phyloP scores from a whole-genome alignment of 768 basidiomycete species.

The Kwoniella pini region DNA sequence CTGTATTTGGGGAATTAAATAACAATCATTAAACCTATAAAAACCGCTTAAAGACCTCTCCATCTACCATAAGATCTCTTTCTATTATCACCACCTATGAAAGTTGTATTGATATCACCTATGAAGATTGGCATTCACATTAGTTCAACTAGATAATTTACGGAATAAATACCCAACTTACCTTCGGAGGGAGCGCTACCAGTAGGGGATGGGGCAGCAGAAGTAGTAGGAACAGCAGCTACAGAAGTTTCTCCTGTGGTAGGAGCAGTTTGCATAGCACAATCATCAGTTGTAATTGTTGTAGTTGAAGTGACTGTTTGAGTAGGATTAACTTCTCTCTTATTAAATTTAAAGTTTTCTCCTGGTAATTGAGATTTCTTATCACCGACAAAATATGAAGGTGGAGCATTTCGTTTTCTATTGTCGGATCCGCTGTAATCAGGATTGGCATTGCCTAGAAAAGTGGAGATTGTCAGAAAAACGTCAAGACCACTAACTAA shows the following conservation, averaged over 20 bases:
- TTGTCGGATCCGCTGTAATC: not conserved
- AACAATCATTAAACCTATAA: no score
- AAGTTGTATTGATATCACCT: no score
- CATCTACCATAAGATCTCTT: no score
- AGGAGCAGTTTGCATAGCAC: slow-evolving; percentile 5
- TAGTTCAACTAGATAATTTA: no score
- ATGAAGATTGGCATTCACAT: no score
- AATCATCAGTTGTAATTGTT: slow-evolving; percentile 9
- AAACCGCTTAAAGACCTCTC: no score
- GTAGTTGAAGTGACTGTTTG: slow-evolving; percentile 12
- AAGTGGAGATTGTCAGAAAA: no score
- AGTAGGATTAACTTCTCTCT: not conserved
- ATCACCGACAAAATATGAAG: slow-evolving; percentile 2
- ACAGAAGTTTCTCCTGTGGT: not conserved
- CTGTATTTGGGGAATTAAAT: not conserved
- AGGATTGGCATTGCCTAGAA: not conserved
- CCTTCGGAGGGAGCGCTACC: not conserved
- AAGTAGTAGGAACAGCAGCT: not conserved
- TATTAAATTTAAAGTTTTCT: not conserved
- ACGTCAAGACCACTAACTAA: not conserved
- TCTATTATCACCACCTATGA: no score
- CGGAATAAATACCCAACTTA: no score
- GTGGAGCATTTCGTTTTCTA: slow-evolving; percentile 5
- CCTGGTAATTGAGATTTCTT: not conserved
- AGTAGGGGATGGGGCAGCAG: not conserved